Evolutionary conservation across 2,329 filamentous ascomycete species (phyloP).

Genomic region (Fusarium pseudograminearum): DNA sequence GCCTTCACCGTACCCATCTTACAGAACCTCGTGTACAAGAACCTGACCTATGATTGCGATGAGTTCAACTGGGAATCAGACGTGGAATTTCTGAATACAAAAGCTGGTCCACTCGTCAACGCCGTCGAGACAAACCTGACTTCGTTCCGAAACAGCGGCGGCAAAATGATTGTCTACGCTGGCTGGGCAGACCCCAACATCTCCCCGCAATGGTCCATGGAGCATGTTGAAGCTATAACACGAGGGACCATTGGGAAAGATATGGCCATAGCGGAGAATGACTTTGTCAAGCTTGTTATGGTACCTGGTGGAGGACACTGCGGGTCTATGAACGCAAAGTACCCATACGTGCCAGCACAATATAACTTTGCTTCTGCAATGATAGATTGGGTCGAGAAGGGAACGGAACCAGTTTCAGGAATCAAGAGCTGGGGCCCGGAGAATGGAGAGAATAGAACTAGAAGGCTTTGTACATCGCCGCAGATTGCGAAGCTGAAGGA

Average conservation of each 20-base stretch:
- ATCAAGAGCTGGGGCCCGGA: neutral
- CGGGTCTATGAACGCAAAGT: neutral
- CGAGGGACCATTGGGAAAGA: neutral
- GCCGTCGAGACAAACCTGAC: neutral
- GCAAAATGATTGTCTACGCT: neutral
- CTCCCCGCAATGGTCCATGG: neutral
- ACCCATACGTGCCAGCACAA: neutral
- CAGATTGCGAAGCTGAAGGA: neutral
- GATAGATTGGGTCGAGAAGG: neutral
- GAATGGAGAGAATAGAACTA: neutral
- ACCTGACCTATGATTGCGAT: neutral
- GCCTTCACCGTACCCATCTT: neutral
- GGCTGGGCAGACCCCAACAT: neutral
- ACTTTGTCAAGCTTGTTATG: neutral
- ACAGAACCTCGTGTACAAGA: neutral
- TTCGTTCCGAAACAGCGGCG: neutral
- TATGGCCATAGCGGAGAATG: neutral
- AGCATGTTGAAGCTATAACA: neutral
- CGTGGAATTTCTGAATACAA: neutral
- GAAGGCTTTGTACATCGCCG: neutral
- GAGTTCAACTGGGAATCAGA: neutral
- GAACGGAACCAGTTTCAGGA: neutral
- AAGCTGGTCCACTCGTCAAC: neutral
- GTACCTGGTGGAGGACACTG: neutral
- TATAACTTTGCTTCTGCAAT: neutral